phyloP scores from a whole-genome alignment of 2,329 filamentous ascomycete species.

The Aureobasidium namibiae region DNA sequence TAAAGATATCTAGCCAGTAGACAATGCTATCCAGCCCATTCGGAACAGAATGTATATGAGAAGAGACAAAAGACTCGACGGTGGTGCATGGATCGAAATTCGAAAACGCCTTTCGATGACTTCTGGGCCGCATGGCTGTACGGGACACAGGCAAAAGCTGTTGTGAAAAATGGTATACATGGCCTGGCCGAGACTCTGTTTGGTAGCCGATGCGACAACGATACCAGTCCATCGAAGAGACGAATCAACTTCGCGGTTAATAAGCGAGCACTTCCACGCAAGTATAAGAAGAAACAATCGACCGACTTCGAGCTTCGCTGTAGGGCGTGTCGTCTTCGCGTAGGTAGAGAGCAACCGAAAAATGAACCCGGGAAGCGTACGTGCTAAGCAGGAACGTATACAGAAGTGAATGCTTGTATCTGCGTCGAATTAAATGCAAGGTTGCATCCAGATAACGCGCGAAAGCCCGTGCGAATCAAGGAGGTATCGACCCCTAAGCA shows the following conservation, averaged over 20 bases:
- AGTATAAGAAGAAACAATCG: not conserved
- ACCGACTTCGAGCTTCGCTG: not conserved
- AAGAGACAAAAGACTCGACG: not conserved
- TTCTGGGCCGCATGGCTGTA: too few relatives aligned
- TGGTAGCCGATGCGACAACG: too few relatives aligned
- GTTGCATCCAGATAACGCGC: not conserved
- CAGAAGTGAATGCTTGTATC: not conserved
- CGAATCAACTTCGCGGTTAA: too few relatives aligned
- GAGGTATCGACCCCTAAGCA: not conserved
- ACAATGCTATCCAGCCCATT: not conserved
- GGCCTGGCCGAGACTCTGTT: too few relatives aligned
- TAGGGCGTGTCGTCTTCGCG: not conserved
- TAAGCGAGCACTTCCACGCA: too few relatives aligned
- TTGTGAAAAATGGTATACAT: too few relatives aligned
- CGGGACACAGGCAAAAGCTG: too few relatives aligned
- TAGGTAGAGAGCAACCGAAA: not conserved
- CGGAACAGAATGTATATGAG: not conserved
- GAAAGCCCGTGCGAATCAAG: not conserved
- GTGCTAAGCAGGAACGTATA: not conserved
- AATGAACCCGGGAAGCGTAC: not conserved
- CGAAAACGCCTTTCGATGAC: not conserved
- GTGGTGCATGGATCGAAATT: too few relatives aligned
- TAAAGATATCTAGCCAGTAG: not conserved
- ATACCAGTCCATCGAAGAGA: too few relatives aligned
- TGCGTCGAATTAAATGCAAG: not conserved